Evolutionary conservation across 805 yeast species (phyloP).

Genomic region (Vanderwaltozyma yarrowii): DNA sequence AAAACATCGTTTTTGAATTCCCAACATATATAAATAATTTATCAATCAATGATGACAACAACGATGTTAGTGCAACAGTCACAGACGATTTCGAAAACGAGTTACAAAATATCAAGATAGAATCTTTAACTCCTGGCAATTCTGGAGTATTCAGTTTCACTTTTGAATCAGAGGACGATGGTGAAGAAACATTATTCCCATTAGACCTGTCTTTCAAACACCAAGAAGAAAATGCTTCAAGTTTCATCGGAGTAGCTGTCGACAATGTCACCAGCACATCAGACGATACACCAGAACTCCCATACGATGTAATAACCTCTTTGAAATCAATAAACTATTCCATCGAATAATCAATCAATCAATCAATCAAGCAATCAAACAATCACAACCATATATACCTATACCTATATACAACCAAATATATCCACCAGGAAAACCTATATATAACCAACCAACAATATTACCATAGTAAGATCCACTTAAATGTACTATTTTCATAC

Average conservation of each 20-base stretch:
- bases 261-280: constrained; percentile 42
- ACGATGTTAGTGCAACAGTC: constrained; percentile 45
- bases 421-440: too few relatives aligned
- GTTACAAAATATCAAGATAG: constrained; percentile 62
- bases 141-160: constrained; percentile 73
- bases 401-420: too few relatives aligned
- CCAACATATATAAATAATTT: constrained; percentile 57
- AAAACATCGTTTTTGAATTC: constrained; percentile 44
- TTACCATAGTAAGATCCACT: too few relatives aligned
- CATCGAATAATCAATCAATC: constrained; percentile 34
- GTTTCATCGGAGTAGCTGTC: constrained; percentile 56
- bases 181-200: constrained; percentile 83
- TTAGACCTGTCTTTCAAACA: constrained; percentile 57
- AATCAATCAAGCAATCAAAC: too few relatives aligned
- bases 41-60: constrained; percentile 37
- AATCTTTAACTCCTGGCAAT: constrained; percentile 40
- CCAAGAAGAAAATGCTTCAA: constrained; percentile 33
- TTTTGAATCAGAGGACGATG: constrained; percentile 68
- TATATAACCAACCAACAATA: too few relatives aligned
- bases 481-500: too few relatives aligned
- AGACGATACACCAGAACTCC: constrained; percentile 47
- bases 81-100: constrained; percentile 48
- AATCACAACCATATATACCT: too few relatives aligned
- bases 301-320: constrained; percentile 56
- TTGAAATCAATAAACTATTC: constrained; percentile 50